Evolutionary conservation across 2,329 filamentous ascomycete genomes (phyloP).

Genomic region (Cytospora piceicola): DNA sequence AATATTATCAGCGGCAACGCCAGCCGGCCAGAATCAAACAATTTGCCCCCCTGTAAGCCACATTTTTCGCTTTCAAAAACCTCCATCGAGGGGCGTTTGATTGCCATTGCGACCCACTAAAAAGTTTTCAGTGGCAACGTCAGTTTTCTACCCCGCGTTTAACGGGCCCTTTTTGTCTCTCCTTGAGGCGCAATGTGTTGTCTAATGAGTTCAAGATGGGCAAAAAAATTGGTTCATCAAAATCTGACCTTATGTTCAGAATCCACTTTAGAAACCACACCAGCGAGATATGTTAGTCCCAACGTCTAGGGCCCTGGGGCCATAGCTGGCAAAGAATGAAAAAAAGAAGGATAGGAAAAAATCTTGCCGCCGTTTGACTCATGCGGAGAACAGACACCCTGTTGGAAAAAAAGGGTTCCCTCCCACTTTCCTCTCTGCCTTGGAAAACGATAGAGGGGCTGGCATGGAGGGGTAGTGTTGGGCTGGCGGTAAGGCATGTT

Average conservation of each 20-base stretch:
- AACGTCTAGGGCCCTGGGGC: slow-evolving; percentile 3
- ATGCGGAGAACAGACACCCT: slow-evolving; percentile 19
- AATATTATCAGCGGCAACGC: not conserved
- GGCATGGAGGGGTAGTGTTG: slow-evolving; percentile 27
- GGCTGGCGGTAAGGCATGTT: slow-evolving; percentile 29
- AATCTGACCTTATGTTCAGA: not conserved
- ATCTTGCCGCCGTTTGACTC: slow-evolving; percentile 22
- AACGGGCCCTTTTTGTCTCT: slow-evolving; percentile 16
- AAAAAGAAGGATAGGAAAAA: slow-evolving; percentile 5
- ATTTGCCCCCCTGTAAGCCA: slow-evolving; percentile 12
- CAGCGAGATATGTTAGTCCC: not conserved
- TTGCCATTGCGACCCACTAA: slow-evolving; percentile 18
- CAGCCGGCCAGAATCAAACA: not conserved
- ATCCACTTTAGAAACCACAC: not conserved
- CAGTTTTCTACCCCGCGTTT: slow-evolving; percentile 24
- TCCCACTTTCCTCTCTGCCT: slow-evolving; percentile 5
- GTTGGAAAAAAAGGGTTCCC: not conserved
- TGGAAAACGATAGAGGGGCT: slow-evolving; percentile 18
- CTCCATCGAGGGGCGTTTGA: slow-evolving; percentile 22
- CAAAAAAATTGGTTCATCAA: not conserved
- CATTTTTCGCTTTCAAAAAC: slow-evolving; percentile 11
- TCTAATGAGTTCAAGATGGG: not conserved
- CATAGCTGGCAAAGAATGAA: slow-evolving; percentile 1
- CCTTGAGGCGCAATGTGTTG: slow-evolving; percentile 9
- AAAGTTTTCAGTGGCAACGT: slow-evolving; percentile 26